Base-by-base conservation (phyloP, 2,329 filamentous ascomycete genomes). In the Chaetomiaceae sp. region DNA sequence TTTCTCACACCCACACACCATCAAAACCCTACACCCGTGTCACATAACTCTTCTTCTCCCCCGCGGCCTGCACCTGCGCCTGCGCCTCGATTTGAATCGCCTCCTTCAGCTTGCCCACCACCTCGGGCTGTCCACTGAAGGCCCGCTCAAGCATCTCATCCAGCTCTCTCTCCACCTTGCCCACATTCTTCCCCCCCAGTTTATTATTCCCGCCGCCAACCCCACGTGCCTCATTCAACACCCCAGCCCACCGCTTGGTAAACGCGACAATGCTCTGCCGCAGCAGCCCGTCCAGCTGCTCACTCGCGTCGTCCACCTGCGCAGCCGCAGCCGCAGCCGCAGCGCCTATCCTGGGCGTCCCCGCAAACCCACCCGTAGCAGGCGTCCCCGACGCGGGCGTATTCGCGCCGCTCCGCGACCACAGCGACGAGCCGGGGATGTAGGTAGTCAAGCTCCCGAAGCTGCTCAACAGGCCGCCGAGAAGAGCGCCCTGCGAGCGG, bases 201-300 rank as follows among this genome's bases (percentile, higher is more conserved):
- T 76, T 79, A 32, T 71, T 11, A 20, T 67, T 23, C 70, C 71
- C 36, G 8, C 18, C 25, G 20, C 50, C 46, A 11, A 38, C 43
- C 8, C 40, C 51, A 49, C 68, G 69, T 2, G 77, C 75, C 5
- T 80, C 77, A 37, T 77, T 74, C 37, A 78, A 69, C 50, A 79
- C 62, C 3, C 70, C 69, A 3, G 76, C 77, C 77, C 82, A 86
- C 33, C 79, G 73, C 64, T 79, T 79, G 14, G 82, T 84, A 55
- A 86, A 85, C 1, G 75, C 76, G 36, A 79, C 82, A 49, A 86
- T 86, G 44, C 77, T 80, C 65, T 82, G 79, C 47, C 83, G 72
- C 23, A 86, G 68, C 55, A 84, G 66, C 60, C 83, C 81, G 58
- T 86, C 83, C 50, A 86, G 66, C 65, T 84, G 81, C 67, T 85